Conservation (phyloP, 306 rosid genomes). For the Fragaria vesca region DNA sequence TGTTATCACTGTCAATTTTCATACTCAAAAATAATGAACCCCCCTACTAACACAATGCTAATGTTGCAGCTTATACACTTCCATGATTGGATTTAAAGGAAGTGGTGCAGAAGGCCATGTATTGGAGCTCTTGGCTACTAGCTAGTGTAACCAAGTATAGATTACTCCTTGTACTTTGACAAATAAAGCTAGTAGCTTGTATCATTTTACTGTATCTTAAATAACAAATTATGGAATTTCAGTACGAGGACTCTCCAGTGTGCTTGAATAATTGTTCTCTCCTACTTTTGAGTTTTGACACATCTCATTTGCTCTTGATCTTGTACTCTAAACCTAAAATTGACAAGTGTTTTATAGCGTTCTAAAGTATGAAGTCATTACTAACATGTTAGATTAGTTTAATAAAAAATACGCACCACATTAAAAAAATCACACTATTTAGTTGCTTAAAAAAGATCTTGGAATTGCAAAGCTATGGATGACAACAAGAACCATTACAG, state of each 20-base stretch:
- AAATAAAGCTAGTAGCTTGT: constrained; percentile 23
- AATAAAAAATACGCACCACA: too few relatives aligned
- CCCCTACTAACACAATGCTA: not conserved
- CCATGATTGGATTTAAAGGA: constrained; percentile 37
- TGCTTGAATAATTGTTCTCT: not conserved
- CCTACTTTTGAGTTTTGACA: not conserved
- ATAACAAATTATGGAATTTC: constrained; percentile 13
- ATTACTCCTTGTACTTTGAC: constrained; percentile 22
- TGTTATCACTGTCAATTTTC: not conserved
- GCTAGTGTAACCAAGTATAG: constrained; percentile 20
- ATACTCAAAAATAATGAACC: not conserved
- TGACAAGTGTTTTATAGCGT: too few relatives aligned
- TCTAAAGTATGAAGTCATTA: not conserved
- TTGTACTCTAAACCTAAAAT: not conserved
- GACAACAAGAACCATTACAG: not conserved
- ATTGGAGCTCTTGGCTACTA: not conserved
- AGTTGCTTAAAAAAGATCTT: not conserved
- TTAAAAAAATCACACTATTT: not conserved
- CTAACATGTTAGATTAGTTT: not conserved
- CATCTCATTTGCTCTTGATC: not conserved
- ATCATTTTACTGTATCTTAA: constrained; percentile 1
- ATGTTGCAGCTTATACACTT: constrained; percentile 58
- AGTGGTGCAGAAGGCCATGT: constrained; percentile 12
- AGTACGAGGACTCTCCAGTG: not conserved
- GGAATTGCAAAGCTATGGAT: not conserved